Evolutionary conservation across 2,329 filamentous ascomycete species (phyloP), one percentile per base, ranked within the genome.

Genomic region (Ophiostoma angusticollis): DNA sequence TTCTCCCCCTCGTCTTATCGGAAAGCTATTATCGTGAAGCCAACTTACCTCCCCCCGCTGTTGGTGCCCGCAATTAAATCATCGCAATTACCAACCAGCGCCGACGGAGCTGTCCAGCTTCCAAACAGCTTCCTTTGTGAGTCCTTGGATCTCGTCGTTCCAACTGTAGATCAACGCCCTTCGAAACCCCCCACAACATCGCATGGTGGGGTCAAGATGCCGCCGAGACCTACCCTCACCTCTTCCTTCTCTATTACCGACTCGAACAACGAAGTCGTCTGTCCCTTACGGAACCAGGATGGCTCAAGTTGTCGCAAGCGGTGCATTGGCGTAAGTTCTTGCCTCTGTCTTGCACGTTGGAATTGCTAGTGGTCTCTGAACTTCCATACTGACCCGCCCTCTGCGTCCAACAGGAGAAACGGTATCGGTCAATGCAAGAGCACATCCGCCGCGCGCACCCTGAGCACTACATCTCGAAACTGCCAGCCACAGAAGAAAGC

Each of bases 341-440:
- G 51, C 47, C 22, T 17, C 21, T 21, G 30, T 30, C 12, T 28
- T 5, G 6, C 8, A 7, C 16, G 24, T 5, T n/a, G n/a, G n/a
- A n/a, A n/a, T n/a, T n/a, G n/a, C n/a, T n/a, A n/a, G n/a, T n/a
- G n/a, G 28, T 24, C 34, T 30, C 22, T 14, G 17, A 13, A 19
- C 14, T 34, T 23, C 8, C 34, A 33, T 21, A 31, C 31, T n/a
- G 5, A 9, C 16, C 9, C 8, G 14, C 9, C 4, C 3, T 36
- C 17, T 7, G n/a, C n/a, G n/a, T 22, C 23, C 14, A 21, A 39
- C 40, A 60, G 58, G 58, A 60, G 45, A 60, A 60, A 41, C 49
- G 58, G 37, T 98, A 87, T 66, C 86, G 91, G 60, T 96, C 89
- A 47, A 96, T 98, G 85, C 91, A 96, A 64, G 91, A 98, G 72